Conservation (phyloP, 2,329 filamentous ascomycete genomes). For the Geosmithia putterillii region DNA sequence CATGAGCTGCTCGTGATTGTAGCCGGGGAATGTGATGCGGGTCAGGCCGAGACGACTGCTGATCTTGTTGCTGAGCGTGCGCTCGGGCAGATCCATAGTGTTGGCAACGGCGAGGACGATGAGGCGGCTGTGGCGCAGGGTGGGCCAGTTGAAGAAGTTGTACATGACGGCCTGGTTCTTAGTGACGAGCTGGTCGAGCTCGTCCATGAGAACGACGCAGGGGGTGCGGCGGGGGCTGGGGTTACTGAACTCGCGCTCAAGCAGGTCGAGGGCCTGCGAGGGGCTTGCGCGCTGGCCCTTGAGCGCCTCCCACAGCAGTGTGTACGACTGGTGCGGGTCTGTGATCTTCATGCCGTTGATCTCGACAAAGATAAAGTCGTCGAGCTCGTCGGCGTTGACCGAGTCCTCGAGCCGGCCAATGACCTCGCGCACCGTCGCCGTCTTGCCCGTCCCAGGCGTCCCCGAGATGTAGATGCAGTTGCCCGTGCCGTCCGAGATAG, state of each 20-base stretch:
- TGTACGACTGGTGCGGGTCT: conserved; percentile 92
- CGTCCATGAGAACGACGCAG: conserved; percentile 96
- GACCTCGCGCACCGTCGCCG: conserved; percentile 91
- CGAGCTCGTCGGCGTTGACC: conserved; percentile 79
- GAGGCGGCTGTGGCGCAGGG: conserved; percentile 76
- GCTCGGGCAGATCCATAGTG: conserved; percentile 95
- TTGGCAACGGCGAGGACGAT: conserved; percentile 97
- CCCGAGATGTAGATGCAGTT: conserved; percentile 98
- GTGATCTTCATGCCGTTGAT: conserved; percentile 99
- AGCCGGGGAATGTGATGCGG: conserved; percentile 91
- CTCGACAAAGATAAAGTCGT: conserved; percentile 98
- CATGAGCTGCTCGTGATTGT: conserved; percentile 95
- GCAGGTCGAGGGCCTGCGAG: conserved; percentile 76
- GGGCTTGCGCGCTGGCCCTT: conserved; percentile 89
- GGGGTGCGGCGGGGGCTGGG: conserved; percentile 85
- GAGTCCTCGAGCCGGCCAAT: conserved; percentile 80
- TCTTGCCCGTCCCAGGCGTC: conserved; percentile 96
- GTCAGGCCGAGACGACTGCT: conserved; percentile 80
- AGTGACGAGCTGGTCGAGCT: conserved; percentile 93
- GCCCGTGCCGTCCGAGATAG: conserved; percentile 85
- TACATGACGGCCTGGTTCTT: conserved; percentile 99
- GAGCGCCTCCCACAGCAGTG: conserved; percentile 88
- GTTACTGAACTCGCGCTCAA: conserved; percentile 86
- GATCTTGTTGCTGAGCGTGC: conserved; percentile 96
- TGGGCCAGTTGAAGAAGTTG: conserved; percentile 99